Base-by-base conservation (phyloP, 2,329 filamentous ascomycete genomes). In the Cryphonectria nitschkei region DNA sequence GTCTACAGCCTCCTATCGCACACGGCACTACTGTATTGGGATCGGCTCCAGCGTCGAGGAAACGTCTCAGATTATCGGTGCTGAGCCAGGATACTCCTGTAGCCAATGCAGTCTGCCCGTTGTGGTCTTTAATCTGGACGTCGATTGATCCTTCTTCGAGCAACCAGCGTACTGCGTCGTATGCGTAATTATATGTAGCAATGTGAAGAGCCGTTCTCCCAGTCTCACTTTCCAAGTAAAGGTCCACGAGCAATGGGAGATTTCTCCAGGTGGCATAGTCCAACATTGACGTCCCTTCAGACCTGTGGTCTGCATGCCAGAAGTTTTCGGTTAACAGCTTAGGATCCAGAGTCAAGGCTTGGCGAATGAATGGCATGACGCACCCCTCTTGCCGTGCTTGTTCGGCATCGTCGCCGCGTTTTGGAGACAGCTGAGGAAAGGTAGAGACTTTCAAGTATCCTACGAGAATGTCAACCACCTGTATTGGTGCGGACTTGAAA, bases 1-100 rank as follows among this genome's bases (percentile, higher is more conserved):
- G 0, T 6, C 11, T 9, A 58, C 54, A 34, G 9, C 0, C 0
- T 9, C 0, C 19, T 1, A 3, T 1, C 8, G 0, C 2, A 37
- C 37, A 34, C n/a, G 5, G 34, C 32, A 62, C 29, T 2, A 62
- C 6, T 16, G 60, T 62, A 8, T 62, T 62, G 13, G 60, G 60
- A 41, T 62, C 60, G 9, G 60, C 60, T 62, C 60, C 60, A 39
- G 9, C 9, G 2, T 26, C 11, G 37, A 62, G 16, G 60, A 62
- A 41, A 3, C 4, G 19, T 9, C 16, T 39, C 29, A 22, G 32
- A 3, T 1, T 22, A 3, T 39, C 14, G 56, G 7, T 34, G 0
- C 1, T 2, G 8, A 37, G 13, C 34, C 9, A 1, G 14, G 1
- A 61, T 11, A 14, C 29, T 34, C 6, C 14, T 5, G 3, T 2